Base-by-base conservation (phyloP, 306 rosid genomes). In the Gillenia trifoliata region DNA sequence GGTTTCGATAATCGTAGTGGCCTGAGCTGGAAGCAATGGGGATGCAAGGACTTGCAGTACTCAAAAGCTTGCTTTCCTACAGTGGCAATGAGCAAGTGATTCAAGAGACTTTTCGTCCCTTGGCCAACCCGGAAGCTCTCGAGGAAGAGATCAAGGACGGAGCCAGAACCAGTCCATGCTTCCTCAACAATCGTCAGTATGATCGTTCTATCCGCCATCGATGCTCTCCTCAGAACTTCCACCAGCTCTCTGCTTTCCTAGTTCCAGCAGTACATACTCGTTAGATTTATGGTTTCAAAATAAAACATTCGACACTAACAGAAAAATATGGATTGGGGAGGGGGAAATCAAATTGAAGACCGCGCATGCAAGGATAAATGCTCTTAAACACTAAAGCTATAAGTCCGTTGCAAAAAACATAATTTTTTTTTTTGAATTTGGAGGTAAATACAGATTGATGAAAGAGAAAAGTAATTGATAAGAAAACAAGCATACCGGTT, bases 141-240 rank as follows among this genome's bases (percentile, higher is more conserved):
- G 12, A 89, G 85, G 76, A 89, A 86, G 76, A 86, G 56, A 4
- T 85, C 88, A 52, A 89, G 83, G 56, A 89, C 29, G 25, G 93
- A 86, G 66, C 88, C 89, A 7, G 86, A 81, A 4, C 76, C 81
- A 55, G 90, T 83, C 85, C 80, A 49, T 77, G 84, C 71, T 74
- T 84, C 85, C 62, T 84, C 81, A 57, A 89, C 78, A 79, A 85
- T 83, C 34, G 91, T 89, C 59, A 89, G 36, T 22, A 89, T 68
- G 50, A 87, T 75, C 26, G 80, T 83, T 73, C 81, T 87, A 75
- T 83, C 83, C 6, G 74, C 11, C 89, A 81, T 83, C 19, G 81
- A 11, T 7, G 84, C 82, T 55, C 74, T 83, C 40, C 66, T 85
- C 81, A 85, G 69, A 25, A 79, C 82, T 76, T 75, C 65, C 33